Evolutionary conservation across 192 early-diverging fungal species (phyloP), one percentile per base, ranked within the genome.

Genomic region (Linnemannia schmuckeri): DNA sequence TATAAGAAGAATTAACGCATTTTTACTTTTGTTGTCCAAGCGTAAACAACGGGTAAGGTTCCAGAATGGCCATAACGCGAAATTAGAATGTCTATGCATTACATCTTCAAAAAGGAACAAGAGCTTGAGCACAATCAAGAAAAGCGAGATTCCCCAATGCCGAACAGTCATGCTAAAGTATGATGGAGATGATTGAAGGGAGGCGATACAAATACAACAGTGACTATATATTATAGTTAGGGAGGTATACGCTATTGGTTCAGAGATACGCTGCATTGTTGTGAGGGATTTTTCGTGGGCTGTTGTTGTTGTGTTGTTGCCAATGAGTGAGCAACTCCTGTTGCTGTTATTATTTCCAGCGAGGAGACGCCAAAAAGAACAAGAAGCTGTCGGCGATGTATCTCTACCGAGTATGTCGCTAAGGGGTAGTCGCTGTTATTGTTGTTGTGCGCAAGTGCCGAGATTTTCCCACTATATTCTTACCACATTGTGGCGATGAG

Each of bases 241-340:
- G 68, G 68, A 69, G 68, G 68, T 37, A 38, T 69, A 38, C 37
- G 33, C 33, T 37, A 69, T 68, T 69, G 68, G 68, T 27, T 69
- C 68, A 33, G 37, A 69, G 71, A 40, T 40, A 44, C 71, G 40
- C 42, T 72, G 42, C 42, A 24, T 72, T 72, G 71, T 72, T 44
- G 41, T n/a, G 17, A 72, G 41, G 71, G 42, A 72, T 12, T 72
- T 20, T 72, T 44, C 18, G 22, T 72, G 42, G 15, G 37, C 71
- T 55, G 54, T 55, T 55, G 17, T 55, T 55, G 13, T 52, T 52
- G 49, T 52, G 49, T 52, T 35, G 38, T 40, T 13, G 46, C 46
- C 38, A 70, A 40, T 40, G 68, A n/a, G 38, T 9, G 68, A 12
- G 33, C 7, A 70, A 40, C 9, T 70, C 68, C 15, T 70, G 68